Evolutionary conservation across 2,329 filamentous ascomycete genomes (phyloP).

Genomic region (Claviceps africana): DNA sequence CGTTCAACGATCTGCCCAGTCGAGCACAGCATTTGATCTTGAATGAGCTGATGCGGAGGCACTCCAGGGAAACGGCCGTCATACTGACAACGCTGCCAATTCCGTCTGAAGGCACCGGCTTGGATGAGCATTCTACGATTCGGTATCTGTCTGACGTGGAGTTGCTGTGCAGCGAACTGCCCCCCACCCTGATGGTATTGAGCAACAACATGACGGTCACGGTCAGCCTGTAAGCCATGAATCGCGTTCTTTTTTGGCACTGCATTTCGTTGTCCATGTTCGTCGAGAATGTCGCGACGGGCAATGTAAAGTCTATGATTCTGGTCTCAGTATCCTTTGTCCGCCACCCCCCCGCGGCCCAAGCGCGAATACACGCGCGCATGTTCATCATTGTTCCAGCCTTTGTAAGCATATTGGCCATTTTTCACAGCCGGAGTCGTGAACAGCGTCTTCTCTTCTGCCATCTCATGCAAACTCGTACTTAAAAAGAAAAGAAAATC

Average conservation of each 20-base stretch:
- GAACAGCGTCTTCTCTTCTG: background rate
- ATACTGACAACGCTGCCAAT: conserved; percentile 74
- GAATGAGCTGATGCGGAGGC: conserved; percentile 64
- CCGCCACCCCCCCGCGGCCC: no score
- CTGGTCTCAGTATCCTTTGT: background rate
- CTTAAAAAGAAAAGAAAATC: background rate
- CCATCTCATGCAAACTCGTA: background rate
- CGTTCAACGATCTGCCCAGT: conserved; percentile 76
- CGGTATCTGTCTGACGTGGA: conserved; percentile 67
- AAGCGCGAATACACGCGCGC: background rate
- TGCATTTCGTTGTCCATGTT: background rate
- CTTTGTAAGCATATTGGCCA: background rate
- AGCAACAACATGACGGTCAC: conserved; percentile 87
- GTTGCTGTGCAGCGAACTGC: conserved; percentile 61
- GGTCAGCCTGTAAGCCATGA: conserved; percentile 45
- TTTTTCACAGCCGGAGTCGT: background rate
- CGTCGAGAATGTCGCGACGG: background rate
- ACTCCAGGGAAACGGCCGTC: conserved; percentile 60
- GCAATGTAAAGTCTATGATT: background rate
- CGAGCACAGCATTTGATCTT: conserved; percentile 75
- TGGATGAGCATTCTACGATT: conserved; percentile 54
- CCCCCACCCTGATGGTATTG: conserved; percentile 65
- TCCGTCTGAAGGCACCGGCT: conserved; percentile 61
- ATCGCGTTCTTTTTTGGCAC: background rate
- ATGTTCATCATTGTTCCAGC: conserved; percentile 1